Evolutionary conservation across 306 rosid genomes (phyloP), one percentile per base, ranked within the genome.

Genomic region (Malus asiatica): DNA sequence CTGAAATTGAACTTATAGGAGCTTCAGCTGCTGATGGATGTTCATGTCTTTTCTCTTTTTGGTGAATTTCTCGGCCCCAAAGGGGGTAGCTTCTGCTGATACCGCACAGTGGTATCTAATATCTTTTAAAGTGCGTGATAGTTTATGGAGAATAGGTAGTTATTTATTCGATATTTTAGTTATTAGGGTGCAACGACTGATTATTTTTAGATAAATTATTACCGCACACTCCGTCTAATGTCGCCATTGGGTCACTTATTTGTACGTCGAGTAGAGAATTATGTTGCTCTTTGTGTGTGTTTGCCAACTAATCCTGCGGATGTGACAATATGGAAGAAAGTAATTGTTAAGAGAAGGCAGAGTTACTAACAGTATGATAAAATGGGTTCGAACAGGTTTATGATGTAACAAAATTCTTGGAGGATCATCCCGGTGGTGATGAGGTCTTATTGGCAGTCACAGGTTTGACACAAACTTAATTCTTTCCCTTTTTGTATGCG

Each of bases 401-500:
- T 53, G 81, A 95, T 82, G 97, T 95, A 79, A 92, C 99, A 12
- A 89, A 86, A 68, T 95, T 95, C 90, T 88, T 95, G 74, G 97
- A 95, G 44, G 99, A 95, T 75, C 99, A 95, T 84, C 99, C 99
- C 35, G 99, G 99, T 35, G 99, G 99, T 25, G 99, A 95, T 76
- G 99, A 95, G 1, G 97, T 90, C 76, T 76, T 95, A 74, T 62
- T 92, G 68, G 83, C 96, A 25, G 81, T 86, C 71, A 83, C 93
- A 85, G 99, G 99, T 95, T 82, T 30, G 30, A 61, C 25, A 82
- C 35, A 20, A 18, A n/a, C 14, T 44, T 44, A 10, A 44, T 44
- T 11, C 14, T 44, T 44, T 44, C 48, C 13, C 13, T 11, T 48
- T 51, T 15, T 18, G 2, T 51, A 51, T 51, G 55, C 55, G 2